phyloP scores from a whole-genome alignment of 495 filamentous ascomycete genomes.

The Aspergillus haitiensis region DNA sequence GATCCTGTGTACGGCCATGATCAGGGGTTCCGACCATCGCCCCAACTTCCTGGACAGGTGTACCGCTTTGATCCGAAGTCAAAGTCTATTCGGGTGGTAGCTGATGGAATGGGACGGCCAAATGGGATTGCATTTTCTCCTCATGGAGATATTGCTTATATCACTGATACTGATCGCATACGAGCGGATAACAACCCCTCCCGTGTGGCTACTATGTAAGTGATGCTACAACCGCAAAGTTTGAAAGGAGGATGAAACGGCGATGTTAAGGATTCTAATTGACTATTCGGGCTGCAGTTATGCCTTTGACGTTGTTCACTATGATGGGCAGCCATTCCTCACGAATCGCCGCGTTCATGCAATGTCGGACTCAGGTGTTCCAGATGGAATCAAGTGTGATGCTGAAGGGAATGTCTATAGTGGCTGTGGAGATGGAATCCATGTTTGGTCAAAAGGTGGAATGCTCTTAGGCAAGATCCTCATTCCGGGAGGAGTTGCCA shows the following conservation, averaged over 20 bases:
- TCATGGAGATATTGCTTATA: constrained; percentile 50
- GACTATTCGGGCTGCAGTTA: constrained; percentile 22
- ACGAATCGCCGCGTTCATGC: constrained; percentile 58
- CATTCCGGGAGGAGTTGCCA: constrained; percentile 40
- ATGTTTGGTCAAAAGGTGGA: constrained; percentile 59
- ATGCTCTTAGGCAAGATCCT: constrained; percentile 58
- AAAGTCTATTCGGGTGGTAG: constrained; percentile 50
- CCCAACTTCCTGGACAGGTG: constrained; percentile 55
- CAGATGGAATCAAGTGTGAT: constrained; percentile 64
- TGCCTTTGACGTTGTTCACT: constrained; percentile 28
- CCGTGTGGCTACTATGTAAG: constrained; percentile 30
- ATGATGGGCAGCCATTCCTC: constrained; percentile 39
- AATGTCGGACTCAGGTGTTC: constrained; percentile 52
- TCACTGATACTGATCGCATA: constrained; percentile 55
- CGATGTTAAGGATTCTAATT: background rate
- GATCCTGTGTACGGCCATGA: constrained; percentile 62
- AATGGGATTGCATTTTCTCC: constrained; percentile 62
- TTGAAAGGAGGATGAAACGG: background rate
- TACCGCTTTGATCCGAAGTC: constrained; percentile 53
- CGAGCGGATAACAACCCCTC: constrained; percentile 36
- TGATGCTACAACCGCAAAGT: background rate
- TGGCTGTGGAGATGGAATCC: constrained; percentile 61
- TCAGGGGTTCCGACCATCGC: constrained; percentile 55
- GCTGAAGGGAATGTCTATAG: constrained; percentile 60
- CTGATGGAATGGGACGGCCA: constrained; percentile 55